A percentile compares a stretch with the other conserved stretches of the same genome.
Conservation (phyloP, 2,329 filamentous ascomycete genomes). For the Thermomyces lanuginosus region DNA sequence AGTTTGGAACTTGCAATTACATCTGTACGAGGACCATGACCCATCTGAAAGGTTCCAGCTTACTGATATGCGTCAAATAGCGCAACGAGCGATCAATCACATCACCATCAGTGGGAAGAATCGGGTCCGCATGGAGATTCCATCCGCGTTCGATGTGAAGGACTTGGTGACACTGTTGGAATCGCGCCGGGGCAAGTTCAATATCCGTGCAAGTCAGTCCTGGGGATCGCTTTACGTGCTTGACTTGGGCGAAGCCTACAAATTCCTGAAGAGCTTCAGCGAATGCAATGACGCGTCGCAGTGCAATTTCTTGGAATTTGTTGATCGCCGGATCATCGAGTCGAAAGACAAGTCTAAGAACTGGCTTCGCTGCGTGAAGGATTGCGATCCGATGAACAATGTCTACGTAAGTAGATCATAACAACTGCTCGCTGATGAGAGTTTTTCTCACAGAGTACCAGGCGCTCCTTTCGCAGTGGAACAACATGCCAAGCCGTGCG, state of each 20-base stretch:
- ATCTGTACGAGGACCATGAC: slow-evolving; percentile 20
- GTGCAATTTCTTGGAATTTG: slow-evolving; percentile 28
- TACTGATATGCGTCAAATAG: slow-evolving; percentile 10
- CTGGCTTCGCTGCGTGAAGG: slow-evolving; percentile 26
- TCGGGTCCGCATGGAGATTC: slow-evolving; percentile 26
- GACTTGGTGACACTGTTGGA: slow-evolving; percentile 22
- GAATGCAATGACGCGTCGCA: slow-evolving; percentile 23
- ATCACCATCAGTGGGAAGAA: slow-evolving; percentile 19
- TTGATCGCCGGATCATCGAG: slow-evolving; percentile 28
- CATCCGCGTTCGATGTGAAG: slow-evolving; percentile 23
- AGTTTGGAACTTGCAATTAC: slow-evolving; percentile 31
- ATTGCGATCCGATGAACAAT: slow-evolving; percentile 25
- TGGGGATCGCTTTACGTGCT: slow-evolving; percentile 28
- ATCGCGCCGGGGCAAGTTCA: slow-evolving; percentile 26
- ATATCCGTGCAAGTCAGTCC: slow-evolving; percentile 28
- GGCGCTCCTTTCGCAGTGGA: slow-evolving; percentile 28
- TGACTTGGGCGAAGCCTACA: slow-evolving; percentile 25
- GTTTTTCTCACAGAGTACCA: slow-evolving; percentile 7
- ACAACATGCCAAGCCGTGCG: slow-evolving; percentile 32
- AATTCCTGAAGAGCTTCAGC: slow-evolving; percentile 23
- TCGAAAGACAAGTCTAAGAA: slow-evolving; percentile 31
- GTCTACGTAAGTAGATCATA: slow-evolving; percentile 20
- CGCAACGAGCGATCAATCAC: slow-evolving; percentile 29
- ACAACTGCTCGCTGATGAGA: background rate
- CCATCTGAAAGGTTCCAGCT: background rate